phyloP scores from a whole-genome alignment of 2,329 filamentous ascomycete species.

The Fusarium zealandicum region DNA sequence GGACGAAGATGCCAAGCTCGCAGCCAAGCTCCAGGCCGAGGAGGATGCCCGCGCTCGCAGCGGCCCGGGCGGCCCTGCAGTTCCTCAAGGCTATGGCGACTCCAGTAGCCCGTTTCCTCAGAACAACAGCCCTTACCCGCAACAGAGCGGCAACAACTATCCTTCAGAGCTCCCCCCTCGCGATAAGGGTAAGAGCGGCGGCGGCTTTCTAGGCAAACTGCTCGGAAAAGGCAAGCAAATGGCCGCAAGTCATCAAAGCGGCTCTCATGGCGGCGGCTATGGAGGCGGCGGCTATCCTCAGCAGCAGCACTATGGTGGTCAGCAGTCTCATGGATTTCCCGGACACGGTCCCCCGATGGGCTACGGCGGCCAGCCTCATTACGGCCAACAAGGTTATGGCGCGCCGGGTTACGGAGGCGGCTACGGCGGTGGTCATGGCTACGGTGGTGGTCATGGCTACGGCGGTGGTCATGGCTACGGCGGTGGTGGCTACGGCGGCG shows the following conservation, averaged over 20 bases:
- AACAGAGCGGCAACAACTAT: slow-evolving; percentile 42
- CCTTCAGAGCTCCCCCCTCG: slow-evolving; percentile 54
- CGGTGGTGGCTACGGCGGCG: slow-evolving; percentile 39
- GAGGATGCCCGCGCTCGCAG: slow-evolving; percentile 70
- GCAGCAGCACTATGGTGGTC: slow-evolving; percentile 40
- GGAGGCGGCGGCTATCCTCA: slow-evolving; percentile 44
- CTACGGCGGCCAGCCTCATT: slow-evolving; percentile 39
- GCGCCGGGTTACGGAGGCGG: slow-evolving; percentile 33
- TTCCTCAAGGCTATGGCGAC: slow-evolving; percentile 45
- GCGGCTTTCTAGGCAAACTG: slow-evolving; percentile 61
- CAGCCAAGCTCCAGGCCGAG: slow-evolving; percentile 81
- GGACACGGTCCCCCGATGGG: slow-evolving; percentile 40
- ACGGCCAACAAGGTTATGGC: slow-evolving; percentile 33
- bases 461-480: not conserved
- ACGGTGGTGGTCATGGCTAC: slow-evolving; percentile 3
- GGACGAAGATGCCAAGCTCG: slow-evolving; percentile 75
- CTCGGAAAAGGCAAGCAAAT: slow-evolving; percentile 55
- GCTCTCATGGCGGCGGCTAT: slow-evolving; percentile 26
- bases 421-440: slow-evolving; percentile 44
- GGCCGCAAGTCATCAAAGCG: slow-evolving; percentile 43
- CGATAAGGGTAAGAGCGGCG: slow-evolving; percentile 47
- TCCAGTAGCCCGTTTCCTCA: slow-evolving; percentile 43
- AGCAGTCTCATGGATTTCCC: slow-evolving; percentile 36
- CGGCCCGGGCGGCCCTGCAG: slow-evolving; percentile 40
- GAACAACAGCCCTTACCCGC: slow-evolving; percentile 37